Evolutionary conservation across 345 rosid genomes (phyloP).

Genomic region (Psidium guajava): DNA sequence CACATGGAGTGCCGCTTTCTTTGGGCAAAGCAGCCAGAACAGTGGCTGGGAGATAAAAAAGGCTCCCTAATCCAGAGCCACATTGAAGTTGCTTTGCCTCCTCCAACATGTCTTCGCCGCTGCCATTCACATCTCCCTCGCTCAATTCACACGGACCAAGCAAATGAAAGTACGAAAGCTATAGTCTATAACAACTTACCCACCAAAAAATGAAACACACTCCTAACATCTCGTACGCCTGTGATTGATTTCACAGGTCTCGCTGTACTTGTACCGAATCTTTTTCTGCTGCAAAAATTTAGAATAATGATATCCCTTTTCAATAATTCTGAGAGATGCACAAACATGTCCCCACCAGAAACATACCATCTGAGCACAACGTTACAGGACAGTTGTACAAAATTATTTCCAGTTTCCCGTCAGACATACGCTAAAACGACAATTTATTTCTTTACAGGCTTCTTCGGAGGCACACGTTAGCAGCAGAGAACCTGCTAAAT

Average conservation of each 20-base stretch:
- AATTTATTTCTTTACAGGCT: neutral
- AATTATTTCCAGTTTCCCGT: neutral
- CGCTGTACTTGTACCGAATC: neutral
- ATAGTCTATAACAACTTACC: neutral
- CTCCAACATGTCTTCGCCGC: neutral
- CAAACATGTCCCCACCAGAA: neutral
- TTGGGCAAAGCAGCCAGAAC: neutral
- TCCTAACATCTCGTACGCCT: neutral
- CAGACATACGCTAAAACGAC: neutral
- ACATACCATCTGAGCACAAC: neutral
- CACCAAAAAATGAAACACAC: neutral
- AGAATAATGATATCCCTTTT: neutral
- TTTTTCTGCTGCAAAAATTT: neutral
- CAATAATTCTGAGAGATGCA: neutral
- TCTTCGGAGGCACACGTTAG: neutral
- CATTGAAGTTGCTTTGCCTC: neutral
- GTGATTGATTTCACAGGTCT: neutral
- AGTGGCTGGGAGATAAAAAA: neutral
- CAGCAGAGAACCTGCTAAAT: neutral
- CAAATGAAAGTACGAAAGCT: neutral
- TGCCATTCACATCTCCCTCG: neutral
- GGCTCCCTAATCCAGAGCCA: neutral
- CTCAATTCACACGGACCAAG: neutral
- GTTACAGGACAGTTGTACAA: neutral
- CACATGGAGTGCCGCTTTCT: conserved; percentile 48